These are phyloP conservation scores for Chloromonas sp. DNA, from an alignment of 163 green algal genomes.

Conservation along the genomic window DNA sequence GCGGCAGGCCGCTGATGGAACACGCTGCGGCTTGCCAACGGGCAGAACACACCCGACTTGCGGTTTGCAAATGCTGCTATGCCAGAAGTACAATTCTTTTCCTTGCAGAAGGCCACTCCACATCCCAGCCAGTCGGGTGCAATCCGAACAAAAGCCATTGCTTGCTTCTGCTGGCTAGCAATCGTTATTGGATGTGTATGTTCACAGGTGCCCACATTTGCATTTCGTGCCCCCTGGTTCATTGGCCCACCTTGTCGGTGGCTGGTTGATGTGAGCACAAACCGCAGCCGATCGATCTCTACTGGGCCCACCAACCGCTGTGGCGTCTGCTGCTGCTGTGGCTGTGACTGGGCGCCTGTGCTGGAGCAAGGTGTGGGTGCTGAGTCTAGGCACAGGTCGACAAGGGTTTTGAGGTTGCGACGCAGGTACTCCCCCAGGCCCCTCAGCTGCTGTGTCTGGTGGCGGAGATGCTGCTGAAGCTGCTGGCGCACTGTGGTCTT, in stretches of 20 bases:
- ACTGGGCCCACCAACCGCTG: neutral
- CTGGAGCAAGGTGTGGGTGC: neutral
- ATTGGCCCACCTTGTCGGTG: neutral
- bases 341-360: neutral
- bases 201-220: no score
- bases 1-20: neutral
- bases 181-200: no score
- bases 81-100: no score
- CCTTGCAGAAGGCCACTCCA: no score
- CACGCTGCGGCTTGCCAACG: no score
- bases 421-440: conserved; percentile 63
- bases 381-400: conserved; percentile 41
- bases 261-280: conserved; percentile 7
- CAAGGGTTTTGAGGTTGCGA: conserved; percentile 40
- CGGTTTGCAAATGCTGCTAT: no score
- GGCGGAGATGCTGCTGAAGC: conserved; percentile 60
- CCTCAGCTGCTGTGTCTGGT: conserved; percentile 42
- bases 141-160: neutral
- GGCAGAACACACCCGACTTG: no score
- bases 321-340: neutral
- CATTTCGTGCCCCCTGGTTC: neutral
- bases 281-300: conserved; percentile 19
- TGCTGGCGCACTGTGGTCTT: conserved; percentile 34
- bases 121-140: no score
- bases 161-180: neutral